phyloP scores from a whole-genome alignment of 2,329 filamentous ascomycete genomes.

The Blumeria hordei region DNA sequence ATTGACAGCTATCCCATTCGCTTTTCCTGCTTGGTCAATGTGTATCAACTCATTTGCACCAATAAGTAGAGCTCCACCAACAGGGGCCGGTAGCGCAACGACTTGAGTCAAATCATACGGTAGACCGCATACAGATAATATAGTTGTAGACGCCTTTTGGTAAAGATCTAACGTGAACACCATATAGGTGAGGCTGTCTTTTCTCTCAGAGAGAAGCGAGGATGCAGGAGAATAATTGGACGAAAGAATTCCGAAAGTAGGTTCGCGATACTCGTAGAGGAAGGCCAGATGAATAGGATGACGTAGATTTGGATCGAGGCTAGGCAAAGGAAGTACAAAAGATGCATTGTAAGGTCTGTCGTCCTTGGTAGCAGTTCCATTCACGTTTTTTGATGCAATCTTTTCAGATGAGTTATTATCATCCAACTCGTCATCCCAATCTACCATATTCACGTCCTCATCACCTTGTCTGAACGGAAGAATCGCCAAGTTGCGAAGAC shows the following conservation, averaged over 20 bases:
- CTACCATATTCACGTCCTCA: conserved; percentile 76
- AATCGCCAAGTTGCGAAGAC: conserved; percentile 69
- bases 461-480: conserved; percentile 71
- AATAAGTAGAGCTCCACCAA: conserved; percentile 70
- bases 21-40: conserved; percentile 83
- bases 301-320: conserved; percentile 66
- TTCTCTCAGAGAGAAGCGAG: conserved; percentile 49
- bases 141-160: conserved; percentile 76
- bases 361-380: conserved; percentile 9
- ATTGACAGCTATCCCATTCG: conserved; percentile 82
- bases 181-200: conserved; percentile 70
- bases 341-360: conserved; percentile 66
- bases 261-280: conserved; percentile 88
- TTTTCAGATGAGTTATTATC: conserved; percentile 32
- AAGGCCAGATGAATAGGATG: conserved; percentile 85
- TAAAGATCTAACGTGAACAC: conserved; percentile 90
- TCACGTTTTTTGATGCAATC: conserved; percentile 14
- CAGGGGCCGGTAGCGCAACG: conserved; percentile 58
- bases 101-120: conserved; percentile 74
- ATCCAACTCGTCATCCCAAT: conserved; percentile 67
- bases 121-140: conserved; percentile 63
- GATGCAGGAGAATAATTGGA: conserved; percentile 50
- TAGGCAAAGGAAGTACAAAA: conserved; percentile 75
- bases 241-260: conserved; percentile 85
- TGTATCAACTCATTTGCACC: conserved; percentile 84